Base-by-base conservation (phyloP, 495 filamentous ascomycete genomes). In the Aspergillus conjunctus region DNA sequence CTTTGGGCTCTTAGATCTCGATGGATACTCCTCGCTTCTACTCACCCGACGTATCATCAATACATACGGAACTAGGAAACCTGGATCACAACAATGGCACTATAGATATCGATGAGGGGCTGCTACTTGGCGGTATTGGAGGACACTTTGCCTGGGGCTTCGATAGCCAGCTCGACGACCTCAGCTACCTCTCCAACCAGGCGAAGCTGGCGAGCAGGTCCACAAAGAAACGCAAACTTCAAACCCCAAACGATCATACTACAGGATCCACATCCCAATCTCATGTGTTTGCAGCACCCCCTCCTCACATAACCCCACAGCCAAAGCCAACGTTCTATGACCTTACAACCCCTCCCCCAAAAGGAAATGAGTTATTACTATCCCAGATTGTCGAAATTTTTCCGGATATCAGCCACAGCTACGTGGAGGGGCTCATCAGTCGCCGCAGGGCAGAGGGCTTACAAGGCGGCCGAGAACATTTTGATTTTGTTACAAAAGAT, bases 381-480 rank as follows among this genome's bases (percentile, higher is more conserved):
- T 55, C 55, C 50, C 66, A 77, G 72, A 66, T 84, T 20, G 20
- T 79, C 8, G 70, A 75, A 22, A 64, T 84, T 20, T 84, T 84
- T 55, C 83, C 83, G 5, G 81, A 78, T 48, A 79, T 83, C 44
- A 77, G 73, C 54, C 70, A 70, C 17, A 66, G 78, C 32, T 67
- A 80, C 60, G 71, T 84, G 4, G 59, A 67, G 26, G 67, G 67
- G 43, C 66, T 82, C 14, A 80, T 77, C n/a, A 20, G 52, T 48
- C 50, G 45, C 15, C 51, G 63, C 30, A 30, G 46, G 41, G 51
- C 45, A 22, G 32, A 31, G 4, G n/a, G 46, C 31, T n/a, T 15
- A n/a, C 30, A 48, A 22, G 20, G n/a, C 10, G 10, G 17, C 18
- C 44, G 1, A 21, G 44, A 7, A 10, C 15, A 48, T 1, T 1